phyloP scores from a whole-genome alignment of 2,329 filamentous ascomycete genomes.

The Sclerotinia sclerotiorum region DNA sequence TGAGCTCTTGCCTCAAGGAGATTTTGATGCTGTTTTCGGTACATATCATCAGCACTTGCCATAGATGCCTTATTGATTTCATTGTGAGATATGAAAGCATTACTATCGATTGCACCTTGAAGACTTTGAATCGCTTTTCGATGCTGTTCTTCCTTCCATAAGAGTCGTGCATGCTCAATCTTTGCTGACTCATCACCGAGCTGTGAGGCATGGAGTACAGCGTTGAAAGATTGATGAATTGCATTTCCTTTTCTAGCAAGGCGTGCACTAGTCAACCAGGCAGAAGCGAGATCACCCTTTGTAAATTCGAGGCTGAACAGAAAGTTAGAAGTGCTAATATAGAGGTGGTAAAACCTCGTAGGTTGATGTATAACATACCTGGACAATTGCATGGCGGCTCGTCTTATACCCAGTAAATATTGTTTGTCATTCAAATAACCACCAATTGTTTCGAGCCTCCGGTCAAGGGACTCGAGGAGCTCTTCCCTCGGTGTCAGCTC shows the following conservation, averaged over 20 bases:
- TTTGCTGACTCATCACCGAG: conserved; percentile 84
- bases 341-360: background rate
- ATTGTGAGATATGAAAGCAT: conserved; percentile 62
- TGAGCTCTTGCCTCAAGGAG: conserved; percentile 75
- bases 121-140: conserved; percentile 92
- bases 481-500: conserved; percentile 38
- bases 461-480: conserved; percentile 59
- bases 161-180: conserved; percentile 87
- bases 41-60: conserved; percentile 25
- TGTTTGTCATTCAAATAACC: conserved; percentile 92
- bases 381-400: conserved; percentile 82
- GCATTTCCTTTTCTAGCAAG: conserved; percentile 84
- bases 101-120: conserved; percentile 78
- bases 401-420: conserved; percentile 80
- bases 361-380: conserved; percentile 50
- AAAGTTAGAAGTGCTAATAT: conserved; percentile 37
- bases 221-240: conserved; percentile 86
- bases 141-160: conserved; percentile 92
- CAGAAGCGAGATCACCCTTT: conserved; percentile 72
- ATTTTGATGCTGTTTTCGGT: conserved; percentile 48
- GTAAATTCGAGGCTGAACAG: conserved; percentile 52
- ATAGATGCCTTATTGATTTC: conserved; percentile 30
- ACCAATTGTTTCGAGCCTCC: conserved; percentile 84
- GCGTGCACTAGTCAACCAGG: conserved; percentile 83
- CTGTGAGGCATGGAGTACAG: conserved; percentile 82